A percentile compares a stretch with the other conserved stretches of the same genome.
Evolutionary conservation across 768 basidiomycete species (phyloP).

Genomic region (Kwoniella mangroviensis): DNA sequence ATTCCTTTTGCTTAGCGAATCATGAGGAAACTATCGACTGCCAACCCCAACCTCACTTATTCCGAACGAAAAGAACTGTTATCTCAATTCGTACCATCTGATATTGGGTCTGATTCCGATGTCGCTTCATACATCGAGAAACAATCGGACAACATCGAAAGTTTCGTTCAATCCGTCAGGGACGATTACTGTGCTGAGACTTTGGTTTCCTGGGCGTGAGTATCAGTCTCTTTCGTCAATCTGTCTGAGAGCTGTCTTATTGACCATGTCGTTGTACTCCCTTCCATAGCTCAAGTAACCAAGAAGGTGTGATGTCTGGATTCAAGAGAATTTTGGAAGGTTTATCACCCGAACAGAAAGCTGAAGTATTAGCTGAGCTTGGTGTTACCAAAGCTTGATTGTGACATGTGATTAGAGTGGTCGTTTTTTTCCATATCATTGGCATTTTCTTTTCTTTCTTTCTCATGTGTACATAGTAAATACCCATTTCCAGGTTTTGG

Average conservation of each 20-base stretch:
- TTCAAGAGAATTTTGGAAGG: slow-evolving; percentile 49
- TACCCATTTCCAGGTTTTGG: not conserved
- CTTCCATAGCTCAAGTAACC: slow-evolving; percentile 35
- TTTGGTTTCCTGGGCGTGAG: slow-evolving; percentile 50
- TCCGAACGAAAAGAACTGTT: slow-evolving; percentile 73
- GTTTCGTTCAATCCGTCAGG: slow-evolving; percentile 36
- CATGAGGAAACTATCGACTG: slow-evolving; percentile 64
- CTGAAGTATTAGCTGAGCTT: slow-evolving; percentile 37
- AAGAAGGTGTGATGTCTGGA: slow-evolving; percentile 47
- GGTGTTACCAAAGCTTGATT: slow-evolving; percentile 9
- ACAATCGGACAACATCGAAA: slow-evolving; percentile 36
- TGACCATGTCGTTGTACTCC: not conserved
- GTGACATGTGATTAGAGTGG: not conserved
- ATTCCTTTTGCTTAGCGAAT: slow-evolving; percentile 59
- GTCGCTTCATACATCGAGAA: slow-evolving; percentile 49
- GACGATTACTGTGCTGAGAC: slow-evolving; percentile 48
- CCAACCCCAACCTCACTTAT: slow-evolving; percentile 71
- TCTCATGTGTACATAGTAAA: slow-evolving; percentile 18
- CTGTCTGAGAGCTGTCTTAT: no score
- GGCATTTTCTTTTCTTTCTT: not conserved
- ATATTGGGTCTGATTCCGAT: slow-evolving; percentile 38
- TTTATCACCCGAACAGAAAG: slow-evolving; percentile 42
- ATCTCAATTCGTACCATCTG: slow-evolving; percentile 63
- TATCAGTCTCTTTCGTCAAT: slow-evolving; percentile 5
- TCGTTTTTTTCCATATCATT: not conserved